Conservation (phyloP, 495 filamentous ascomycete genomes). For the Pseudoneurospora amorphoporcata region DNA sequence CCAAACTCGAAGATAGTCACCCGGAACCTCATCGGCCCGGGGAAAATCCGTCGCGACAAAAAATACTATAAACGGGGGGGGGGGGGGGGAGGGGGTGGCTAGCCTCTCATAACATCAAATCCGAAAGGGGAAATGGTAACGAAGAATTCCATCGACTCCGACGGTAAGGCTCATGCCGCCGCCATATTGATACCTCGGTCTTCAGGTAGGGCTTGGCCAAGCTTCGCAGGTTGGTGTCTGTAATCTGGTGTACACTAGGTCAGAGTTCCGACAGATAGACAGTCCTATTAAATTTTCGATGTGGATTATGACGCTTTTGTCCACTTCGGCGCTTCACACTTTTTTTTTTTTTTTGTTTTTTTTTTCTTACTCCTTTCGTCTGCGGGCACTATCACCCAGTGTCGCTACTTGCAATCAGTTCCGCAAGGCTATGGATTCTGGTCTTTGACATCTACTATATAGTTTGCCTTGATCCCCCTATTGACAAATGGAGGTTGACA, state of each 20-base stretch:
- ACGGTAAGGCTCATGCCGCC: background rate
- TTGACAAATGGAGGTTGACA: background rate
- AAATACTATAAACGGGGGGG: too few species aligned
- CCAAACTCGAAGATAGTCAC: too few species aligned
- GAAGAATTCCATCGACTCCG: background rate
- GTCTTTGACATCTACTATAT: background rate
- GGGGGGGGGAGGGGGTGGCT: too few species aligned
- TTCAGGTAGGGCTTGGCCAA: background rate
- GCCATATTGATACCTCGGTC: background rate
- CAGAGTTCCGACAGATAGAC: background rate
- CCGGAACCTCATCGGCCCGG: too few species aligned
- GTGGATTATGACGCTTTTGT: background rate
- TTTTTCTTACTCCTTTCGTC: background rate
- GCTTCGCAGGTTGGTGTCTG: background rate
- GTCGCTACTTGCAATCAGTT: background rate
- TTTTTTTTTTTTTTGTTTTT: background rate
- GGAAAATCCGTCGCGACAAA: too few species aligned
- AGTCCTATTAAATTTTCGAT: background rate
- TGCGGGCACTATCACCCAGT: background rate
- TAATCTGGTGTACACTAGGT: background rate
- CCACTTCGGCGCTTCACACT: background rate
- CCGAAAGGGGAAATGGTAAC: background rate
- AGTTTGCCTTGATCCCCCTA: background rate
- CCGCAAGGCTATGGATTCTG: background rate
- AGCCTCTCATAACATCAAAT: background rate